Base-by-base conservation (phyloP, 306 rosid genomes). In the Quercus parvula region DNA sequence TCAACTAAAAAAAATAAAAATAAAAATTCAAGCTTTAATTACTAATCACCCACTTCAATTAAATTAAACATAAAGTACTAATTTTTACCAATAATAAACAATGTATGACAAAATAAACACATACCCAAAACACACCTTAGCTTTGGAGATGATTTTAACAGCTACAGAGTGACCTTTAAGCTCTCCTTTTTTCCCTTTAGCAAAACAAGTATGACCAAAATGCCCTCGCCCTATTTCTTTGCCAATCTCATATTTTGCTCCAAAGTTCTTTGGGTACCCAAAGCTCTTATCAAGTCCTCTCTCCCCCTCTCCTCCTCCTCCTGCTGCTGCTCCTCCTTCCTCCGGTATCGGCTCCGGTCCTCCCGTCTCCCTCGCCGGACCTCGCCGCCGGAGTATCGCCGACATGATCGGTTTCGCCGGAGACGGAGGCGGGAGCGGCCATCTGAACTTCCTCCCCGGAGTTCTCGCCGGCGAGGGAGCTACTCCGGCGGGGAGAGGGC, bases 321-420 rank as follows among this genome's bases (percentile, higher is more conserved):
- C 35, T 5, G 0, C 41, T 38, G 46, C 46, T 41, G 46, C 46
- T 41, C 46, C 93, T 6, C 85, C 87, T 49, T 84, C 97, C 92
- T 95, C 98, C 56, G 97, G 99, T 67, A 95, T 92, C 14, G 99
- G 93, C 67, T 91, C 91, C 14, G 99, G 93, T 44, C 86, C 93
- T 13, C 90, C 93, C 64, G 83, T 86, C 19, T 96, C 89, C 68
- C 85, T 91, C 82, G 84, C 19, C 81, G 85, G 87, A 79, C 93
- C 91, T 75, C 83, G 89, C 69, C 92, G 85, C 83, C 92, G 81
- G 10, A 87, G 75, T 67, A 89, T 62, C 56, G 92, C 91, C 30
- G 96, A 89, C 92, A 92, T 92, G 88, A 95, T 95, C 57, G 97
- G 99, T 91, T 86, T 95, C 71, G 99, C 99, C n/a, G 99, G 98